phyloP scores from a whole-genome alignment of 441 rosid genomes.

The Francoa sonchifolia region DNA sequence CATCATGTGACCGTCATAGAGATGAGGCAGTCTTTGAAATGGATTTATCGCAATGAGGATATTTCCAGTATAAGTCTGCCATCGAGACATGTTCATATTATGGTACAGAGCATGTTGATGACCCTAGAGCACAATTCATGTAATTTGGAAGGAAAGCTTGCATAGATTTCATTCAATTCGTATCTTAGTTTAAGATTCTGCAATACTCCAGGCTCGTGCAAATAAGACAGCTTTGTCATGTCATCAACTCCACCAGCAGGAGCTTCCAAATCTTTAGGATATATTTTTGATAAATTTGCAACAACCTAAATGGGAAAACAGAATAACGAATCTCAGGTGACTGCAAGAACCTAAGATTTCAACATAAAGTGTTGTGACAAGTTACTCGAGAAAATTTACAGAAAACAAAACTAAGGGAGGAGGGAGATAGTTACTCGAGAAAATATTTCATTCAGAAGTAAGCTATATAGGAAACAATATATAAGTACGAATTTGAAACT shows the following conservation, averaged over 20 bases:
- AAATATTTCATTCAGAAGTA: too few relatives aligned
- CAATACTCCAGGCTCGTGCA: constrained; percentile 96
- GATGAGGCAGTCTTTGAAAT: constrained; percentile 82
- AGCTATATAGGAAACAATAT: too few relatives aligned
- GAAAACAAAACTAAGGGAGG: too few relatives aligned
- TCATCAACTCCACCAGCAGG: constrained; percentile 98
- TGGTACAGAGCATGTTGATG: neutral
- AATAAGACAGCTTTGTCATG: constrained; percentile 92
- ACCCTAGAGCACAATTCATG: neutral
- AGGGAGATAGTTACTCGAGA: too few relatives aligned
- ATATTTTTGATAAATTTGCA: constrained; percentile 55
- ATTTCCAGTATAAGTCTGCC: constrained; percentile 82
- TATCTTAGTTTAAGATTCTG: constrained; percentile 75
- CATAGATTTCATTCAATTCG: constrained; percentile 91
- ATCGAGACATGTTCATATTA: constrained; percentile 4
- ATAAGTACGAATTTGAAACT: too few relatives aligned
- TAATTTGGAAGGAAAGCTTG: constrained; percentile 21
- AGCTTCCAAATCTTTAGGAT: constrained; percentile 89
- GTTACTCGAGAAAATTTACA: neutral
- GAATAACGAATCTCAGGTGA: constrained; percentile 2
- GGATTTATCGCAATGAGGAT: constrained; percentile 86
- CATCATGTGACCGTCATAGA: constrained; percentile 86
- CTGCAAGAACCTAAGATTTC: constrained; percentile 2
- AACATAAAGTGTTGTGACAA: too few relatives aligned
- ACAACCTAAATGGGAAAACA: constrained; percentile 32